phyloP scores from a whole-genome alignment of 2,329 filamentous ascomycete species.

The Phaeophleospora eucalypticola region DNA sequence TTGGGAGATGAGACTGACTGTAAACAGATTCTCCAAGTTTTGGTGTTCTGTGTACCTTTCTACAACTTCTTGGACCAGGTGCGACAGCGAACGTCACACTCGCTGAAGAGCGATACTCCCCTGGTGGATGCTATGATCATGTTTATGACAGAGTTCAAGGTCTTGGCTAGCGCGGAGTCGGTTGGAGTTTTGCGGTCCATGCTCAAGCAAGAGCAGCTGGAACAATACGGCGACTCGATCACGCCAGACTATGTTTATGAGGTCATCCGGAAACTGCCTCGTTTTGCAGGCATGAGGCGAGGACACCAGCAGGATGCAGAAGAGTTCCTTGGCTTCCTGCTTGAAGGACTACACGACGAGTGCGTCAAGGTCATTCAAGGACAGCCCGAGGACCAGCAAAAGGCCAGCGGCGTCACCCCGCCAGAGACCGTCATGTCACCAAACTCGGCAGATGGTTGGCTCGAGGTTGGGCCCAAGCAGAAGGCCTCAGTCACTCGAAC shows the following conservation, averaged over 20 bases:
- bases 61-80: slow-evolving; percentile 90
- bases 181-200: slow-evolving; percentile 68
- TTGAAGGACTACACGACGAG: slow-evolving; percentile 91
- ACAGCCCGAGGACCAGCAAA: slow-evolving; percentile 27
- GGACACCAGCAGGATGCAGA: slow-evolving; percentile 98
- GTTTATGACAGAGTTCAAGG: slow-evolving; percentile 88
- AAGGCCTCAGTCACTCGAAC: slow-evolving; percentile 81
- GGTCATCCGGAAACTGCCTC: slow-evolving; percentile 77
- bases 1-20: slow-evolving; percentile 2
- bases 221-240: slow-evolving; percentile 86
- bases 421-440: slow-evolving; percentile 41
- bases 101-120: slow-evolving; percentile 92
- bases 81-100: slow-evolving; percentile 76
- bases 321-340: slow-evolving; percentile 88
- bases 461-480: slow-evolving; percentile 91
- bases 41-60: slow-evolving; percentile 90
- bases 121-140: slow-evolving; percentile 94
- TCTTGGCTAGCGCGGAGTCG: slow-evolving; percentile 73
- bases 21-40: slow-evolving; percentile 80
- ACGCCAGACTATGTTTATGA: slow-evolving; percentile 95
- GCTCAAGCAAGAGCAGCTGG: slow-evolving; percentile 77
- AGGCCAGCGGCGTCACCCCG: slow-evolving; percentile 34
- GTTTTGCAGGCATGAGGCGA: slow-evolving; percentile 90
- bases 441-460: slow-evolving; percentile 62
- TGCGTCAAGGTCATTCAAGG: slow-evolving; percentile 67